Evolutionary conservation across 192 early-diverging fungal species (phyloP), one percentile per base, ranked within the genome.

Genomic region (Coemansia sp.): DNA sequence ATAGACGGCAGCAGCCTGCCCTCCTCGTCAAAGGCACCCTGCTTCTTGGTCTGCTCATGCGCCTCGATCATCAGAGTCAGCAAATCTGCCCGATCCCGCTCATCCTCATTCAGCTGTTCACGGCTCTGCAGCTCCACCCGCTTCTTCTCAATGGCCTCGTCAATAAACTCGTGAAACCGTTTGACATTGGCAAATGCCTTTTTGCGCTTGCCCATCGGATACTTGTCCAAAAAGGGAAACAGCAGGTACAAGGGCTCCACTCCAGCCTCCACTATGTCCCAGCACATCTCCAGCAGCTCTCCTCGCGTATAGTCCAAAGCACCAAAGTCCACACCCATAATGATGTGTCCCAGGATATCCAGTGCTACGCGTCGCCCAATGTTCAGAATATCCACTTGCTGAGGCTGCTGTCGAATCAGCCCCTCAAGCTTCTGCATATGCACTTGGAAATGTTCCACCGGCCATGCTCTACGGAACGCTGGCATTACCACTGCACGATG

Each of bases 31-130:
- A 60, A 63, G 12, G 72, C 65, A 37, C 61, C 65, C 19, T 68
- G 65, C 41, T 47, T 43, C 36, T 65, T 71, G 33, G 70, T 68
- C 23, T 69, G 59, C 39, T 70, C 69, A 54, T 75, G 65, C 5
- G 79, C 76, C 56, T 84, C 79, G 4, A 84, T 64, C 79, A 84
- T 70, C 50, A 84, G 59, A 10, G 81, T 74, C 30, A 84, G 58
- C 62, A 84, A 37, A 31, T 83, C 79, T 12, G 65, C 75, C 18
- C 63, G 59, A 47, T 64, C 59, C 47, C 68, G 68, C 44, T 75
- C 75, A 7, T 61, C 66, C 19, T 72, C 55, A 14, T 59, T 64
- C 18, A 72, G 60, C 15, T 50, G 57, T 19, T 59, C 59, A 18
- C 55, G 63, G 46, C 51, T 46, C 38, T 70, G 55, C 43, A 65